These are phyloP conservation scores for Begonia fuchsioides DNA, from an alignment of 306 rosid genomes.

Conservation along the genomic window DNA sequence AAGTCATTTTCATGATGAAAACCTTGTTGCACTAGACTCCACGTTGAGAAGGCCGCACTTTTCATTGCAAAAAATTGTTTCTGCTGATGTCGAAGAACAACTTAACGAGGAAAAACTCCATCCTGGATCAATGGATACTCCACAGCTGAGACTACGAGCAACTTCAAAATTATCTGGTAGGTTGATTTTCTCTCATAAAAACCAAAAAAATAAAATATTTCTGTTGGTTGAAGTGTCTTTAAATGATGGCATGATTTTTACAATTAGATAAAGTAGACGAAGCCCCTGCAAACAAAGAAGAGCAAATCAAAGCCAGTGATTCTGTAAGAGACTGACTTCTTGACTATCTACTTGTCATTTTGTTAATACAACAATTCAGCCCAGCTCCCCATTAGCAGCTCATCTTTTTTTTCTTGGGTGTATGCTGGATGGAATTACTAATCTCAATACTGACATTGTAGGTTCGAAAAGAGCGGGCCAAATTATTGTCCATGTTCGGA, in stretches of 20 bases:
- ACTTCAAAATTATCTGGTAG: slow-evolving; percentile 23
- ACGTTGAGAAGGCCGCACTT: slow-evolving; percentile 21
- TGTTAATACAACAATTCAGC: too few relatives aligned
- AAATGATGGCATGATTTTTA: slow-evolving; percentile 5
- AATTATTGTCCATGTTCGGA: slow-evolving; percentile 56
- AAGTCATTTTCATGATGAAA: slow-evolving; percentile 8
- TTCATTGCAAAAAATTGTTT: slow-evolving; percentile 54
- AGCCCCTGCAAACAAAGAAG: slow-evolving; percentile 15
- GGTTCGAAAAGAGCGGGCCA: slow-evolving; percentile 54
- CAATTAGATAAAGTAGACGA: slow-evolving; percentile 15
- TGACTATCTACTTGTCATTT: background rate
- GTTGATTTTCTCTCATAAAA: too few relatives aligned
- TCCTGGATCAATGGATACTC: slow-evolving; percentile 3
- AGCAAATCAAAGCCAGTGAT: slow-evolving; percentile 20
- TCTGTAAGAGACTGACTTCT: slow-evolving; percentile 22
- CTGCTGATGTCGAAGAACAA: slow-evolving; percentile 24
- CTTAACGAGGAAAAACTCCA: slow-evolving; percentile 5
- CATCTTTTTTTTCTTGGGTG: background rate
- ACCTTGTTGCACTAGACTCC: slow-evolving; percentile 11
- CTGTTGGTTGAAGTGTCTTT: too few relatives aligned
- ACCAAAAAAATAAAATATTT: too few relatives aligned
- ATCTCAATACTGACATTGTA: slow-evolving; percentile 14
- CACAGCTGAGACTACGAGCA: slow-evolving; percentile 29
- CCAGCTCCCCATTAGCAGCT: background rate
- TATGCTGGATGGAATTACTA: background rate